phyloP scores from a whole-genome alignment of 2,329 filamentous ascomycete species.

The Coniochaeta ligniaria region DNA sequence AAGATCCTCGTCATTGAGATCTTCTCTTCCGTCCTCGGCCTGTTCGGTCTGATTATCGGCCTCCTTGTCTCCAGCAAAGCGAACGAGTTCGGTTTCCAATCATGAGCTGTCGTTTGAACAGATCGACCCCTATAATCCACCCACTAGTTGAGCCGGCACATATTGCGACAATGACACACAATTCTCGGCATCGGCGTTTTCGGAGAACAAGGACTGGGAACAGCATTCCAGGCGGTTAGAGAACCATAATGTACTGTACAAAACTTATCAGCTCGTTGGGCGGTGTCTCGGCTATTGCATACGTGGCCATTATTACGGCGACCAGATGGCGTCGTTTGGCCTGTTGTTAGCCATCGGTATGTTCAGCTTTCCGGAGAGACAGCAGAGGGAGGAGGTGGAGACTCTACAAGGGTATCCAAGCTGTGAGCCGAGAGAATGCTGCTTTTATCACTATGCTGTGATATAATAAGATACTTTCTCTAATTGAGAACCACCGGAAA shows the following conservation, averaged over 20 bases:
- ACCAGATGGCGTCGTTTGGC: neutral
- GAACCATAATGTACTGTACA: neutral
- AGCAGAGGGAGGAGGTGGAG: neutral
- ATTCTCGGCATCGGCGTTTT: neutral
- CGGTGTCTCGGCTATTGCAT: neutral
- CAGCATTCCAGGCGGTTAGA: neutral
- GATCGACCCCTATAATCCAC: neutral
- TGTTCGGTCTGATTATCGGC: constrained; percentile 94
- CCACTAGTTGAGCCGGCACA: neutral
- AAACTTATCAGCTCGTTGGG: neutral
- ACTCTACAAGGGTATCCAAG: neutral
- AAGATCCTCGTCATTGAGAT: constrained; percentile 99
- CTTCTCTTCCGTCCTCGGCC: constrained; percentile 93
- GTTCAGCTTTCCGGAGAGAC: neutral
- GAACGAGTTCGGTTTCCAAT: constrained; percentile 54
- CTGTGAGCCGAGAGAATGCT: neutral
- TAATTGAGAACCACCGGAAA: too few relatives aligned
- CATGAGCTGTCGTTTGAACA: constrained; percentile 4
- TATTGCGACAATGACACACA: neutral
- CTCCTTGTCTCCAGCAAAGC: constrained; percentile 83
- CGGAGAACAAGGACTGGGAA: neutral
- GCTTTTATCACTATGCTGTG: neutral
- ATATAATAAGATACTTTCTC: too few relatives aligned
- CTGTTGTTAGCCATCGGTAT: neutral
- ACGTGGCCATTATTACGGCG: neutral